Evolutionary conservation across 2,329 filamentous ascomycete species (phyloP), one percentile per base, ranked within the genome.

Genomic region (Tolypocladium guangdongense): DNA sequence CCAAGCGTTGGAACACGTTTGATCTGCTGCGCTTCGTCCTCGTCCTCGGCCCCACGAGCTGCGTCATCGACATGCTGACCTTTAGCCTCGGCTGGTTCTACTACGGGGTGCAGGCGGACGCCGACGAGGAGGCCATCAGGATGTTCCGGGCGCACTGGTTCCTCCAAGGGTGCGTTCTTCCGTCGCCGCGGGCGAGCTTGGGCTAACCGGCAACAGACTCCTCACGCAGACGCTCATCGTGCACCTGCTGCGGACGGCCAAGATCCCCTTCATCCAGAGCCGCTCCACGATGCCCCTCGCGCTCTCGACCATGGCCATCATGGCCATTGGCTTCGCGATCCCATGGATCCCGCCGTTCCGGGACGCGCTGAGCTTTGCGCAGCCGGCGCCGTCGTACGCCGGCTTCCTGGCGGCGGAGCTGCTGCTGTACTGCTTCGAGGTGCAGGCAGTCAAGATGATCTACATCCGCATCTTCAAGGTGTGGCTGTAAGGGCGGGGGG

Each of bases 151-250:
- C 62, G 6, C 62, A 64, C 50, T 64, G 62, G 62, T 64, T 64
- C 48, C 57, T 63, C 1, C 61, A 64, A 30, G 62, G 62, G 51
- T 59, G 32, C 49, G 54, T 55, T 16, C 18, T 8, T 22, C 14
- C n/a, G 7, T 30, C n/a, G 24, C 6, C 7, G 41, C 18, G 24
- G n/a, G 22, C 3, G 8, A 30, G 18, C 1, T 7, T 2, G 14
- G 41, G 24, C 41, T 46, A 32, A 46, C 27, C 2, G 12, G 12
- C 11, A 16, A 36, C 20, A 59, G 58, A 4, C 60, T 64, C 20
- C 56, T 64, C 18, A 64, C 62, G 18, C 62, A 64, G 50, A 64
- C 62, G 10, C 57, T 64, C n/a, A 64, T 64, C 36, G 62, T 64
- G 24, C 62, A 64, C 37, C 37, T 64, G 32, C 48, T 64, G 48